A percentile compares a stretch with the other conserved stretches of the same genome.
These are phyloP conservation scores for Ogataea sp. DNA, from an alignment of 805 yeast genomes.

Conservation along the genomic window DNA sequence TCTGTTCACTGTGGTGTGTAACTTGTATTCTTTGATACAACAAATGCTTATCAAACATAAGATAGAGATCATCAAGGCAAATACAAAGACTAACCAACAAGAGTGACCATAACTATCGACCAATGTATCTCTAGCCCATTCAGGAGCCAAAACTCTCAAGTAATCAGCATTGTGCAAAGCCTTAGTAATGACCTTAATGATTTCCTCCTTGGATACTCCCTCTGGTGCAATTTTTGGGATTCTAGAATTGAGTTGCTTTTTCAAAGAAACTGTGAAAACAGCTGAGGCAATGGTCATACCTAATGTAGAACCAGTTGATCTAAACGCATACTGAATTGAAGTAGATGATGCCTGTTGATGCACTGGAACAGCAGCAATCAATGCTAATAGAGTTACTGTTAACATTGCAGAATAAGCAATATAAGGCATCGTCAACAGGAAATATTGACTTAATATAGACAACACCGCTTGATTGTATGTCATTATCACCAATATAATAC, in stretches of 20 bases:
- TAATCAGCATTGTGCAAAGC: slow-evolving; percentile 54
- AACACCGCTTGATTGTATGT: slow-evolving; percentile 6
- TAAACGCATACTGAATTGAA: slow-evolving; percentile 56
- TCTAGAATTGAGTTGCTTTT: slow-evolving; percentile 16
- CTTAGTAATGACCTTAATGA: slow-evolving; percentile 35
- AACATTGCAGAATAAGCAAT: slow-evolving; percentile 50
- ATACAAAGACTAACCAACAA: slow-evolving; percentile 45
- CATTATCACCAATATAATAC: slow-evolving; percentile 13
- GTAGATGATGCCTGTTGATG: slow-evolving; percentile 62
- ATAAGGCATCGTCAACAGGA: slow-evolving; percentile 35
- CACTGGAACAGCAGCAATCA: slow-evolving; percentile 65
- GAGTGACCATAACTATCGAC: slow-evolving; percentile 43
- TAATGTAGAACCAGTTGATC: slow-evolving; percentile 58
- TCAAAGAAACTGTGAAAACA: slow-evolving; percentile 43
- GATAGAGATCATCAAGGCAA: slow-evolving; percentile 29
- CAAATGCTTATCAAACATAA: slow-evolving; percentile 34
- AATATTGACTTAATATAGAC: slow-evolving; percentile 9
- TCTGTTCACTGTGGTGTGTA: slow-evolving; percentile 46
- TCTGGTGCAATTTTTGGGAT: slow-evolving; percentile 26
- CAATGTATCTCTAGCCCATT: slow-evolving; percentile 37
- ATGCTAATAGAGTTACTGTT: slow-evolving; percentile 57
- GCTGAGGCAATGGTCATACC: slow-evolving; percentile 62
- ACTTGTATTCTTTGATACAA: slow-evolving; percentile 48
- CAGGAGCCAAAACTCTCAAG: slow-evolving; percentile 42
- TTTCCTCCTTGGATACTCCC: slow-evolving; percentile 28